A percentile compares a stretch with the other conserved stretches of the same genome.
Evolutionary conservation across 345 rosid genomes (phyloP).

Genomic region (Brassica cretica): DNA sequence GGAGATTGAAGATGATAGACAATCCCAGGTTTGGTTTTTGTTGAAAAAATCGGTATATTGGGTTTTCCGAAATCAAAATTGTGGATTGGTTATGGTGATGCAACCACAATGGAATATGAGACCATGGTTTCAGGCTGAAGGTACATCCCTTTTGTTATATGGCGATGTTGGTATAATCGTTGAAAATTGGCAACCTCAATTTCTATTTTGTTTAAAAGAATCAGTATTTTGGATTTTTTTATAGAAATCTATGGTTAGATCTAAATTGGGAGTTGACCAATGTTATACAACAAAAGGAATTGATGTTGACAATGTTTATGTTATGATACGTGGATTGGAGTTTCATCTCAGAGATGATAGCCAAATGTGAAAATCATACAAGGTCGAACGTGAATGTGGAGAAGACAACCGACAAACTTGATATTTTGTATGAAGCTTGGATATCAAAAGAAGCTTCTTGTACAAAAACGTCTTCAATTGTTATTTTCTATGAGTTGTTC

Average conservation of each 20-base stretch:
- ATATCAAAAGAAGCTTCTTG: too few relatives aligned
- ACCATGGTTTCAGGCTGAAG: neutral
- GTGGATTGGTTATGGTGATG: too few relatives aligned
- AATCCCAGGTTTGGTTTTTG: neutral
- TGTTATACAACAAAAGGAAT: neutral
- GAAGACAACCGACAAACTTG: too few relatives aligned
- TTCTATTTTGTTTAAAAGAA: neutral
- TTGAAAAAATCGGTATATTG: neutral
- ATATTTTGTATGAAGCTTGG: too few relatives aligned
- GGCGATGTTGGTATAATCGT: neutral
- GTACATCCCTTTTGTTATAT: neutral
- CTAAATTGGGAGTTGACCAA: neutral
- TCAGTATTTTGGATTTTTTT: neutral
- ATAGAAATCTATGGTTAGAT: neutral
- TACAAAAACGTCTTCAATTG: too few relatives aligned
- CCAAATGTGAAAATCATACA: too few relatives aligned
- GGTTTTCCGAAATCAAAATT: neutral
- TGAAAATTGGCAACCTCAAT: neutral
- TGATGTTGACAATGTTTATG: neutral
- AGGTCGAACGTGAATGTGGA: too few relatives aligned
- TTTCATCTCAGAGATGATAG: neutral
- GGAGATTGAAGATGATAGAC: neutral
- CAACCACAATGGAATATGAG: neutral
- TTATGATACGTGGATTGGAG: neutral
- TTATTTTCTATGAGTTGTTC: too few relatives aligned